Percentiles rank a stretch among this genome's conserved stretches.
These are phyloP conservation scores for Erucastrum elatum DNA, from an alignment of 345 rosid species.

Conservation along the genomic window DNA sequence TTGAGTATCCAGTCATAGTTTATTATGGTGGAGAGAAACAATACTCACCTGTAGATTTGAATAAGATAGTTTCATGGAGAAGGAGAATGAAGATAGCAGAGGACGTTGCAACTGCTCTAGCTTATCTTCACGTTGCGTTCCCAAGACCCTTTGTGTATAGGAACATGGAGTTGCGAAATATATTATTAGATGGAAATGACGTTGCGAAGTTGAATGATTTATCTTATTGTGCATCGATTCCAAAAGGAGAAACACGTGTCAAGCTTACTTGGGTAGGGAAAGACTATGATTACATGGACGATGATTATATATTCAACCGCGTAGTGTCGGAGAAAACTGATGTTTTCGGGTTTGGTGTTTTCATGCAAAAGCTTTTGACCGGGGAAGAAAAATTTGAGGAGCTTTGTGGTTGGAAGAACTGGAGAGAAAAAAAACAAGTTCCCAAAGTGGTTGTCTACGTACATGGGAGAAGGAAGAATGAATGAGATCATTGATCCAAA, in stretches of 20 bases:
- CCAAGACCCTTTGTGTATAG: conserved; percentile 3
- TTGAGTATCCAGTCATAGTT: conserved; percentile 5
- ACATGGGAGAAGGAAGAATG: conserved; percentile 6
- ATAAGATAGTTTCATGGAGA: neutral
- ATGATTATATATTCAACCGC: neutral
- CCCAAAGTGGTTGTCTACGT: conserved; percentile 4
- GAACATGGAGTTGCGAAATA: conserved; percentile 6
- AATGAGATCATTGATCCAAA: conserved; percentile 4
- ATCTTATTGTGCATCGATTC: conserved; percentile 4
- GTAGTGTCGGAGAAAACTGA: conserved; percentile 2
- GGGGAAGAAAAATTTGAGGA: conserved; percentile 6
- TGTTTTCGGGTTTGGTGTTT: conserved; percentile 8
- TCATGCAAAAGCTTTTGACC: conserved; percentile 11
- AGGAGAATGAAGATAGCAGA: conserved; percentile 20
- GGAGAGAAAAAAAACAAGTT: neutral
- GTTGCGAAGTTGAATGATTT: conserved; percentile 1
- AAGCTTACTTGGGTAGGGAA: conserved; percentile 6
- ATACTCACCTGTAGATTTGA: neutral
- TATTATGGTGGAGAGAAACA: conserved; percentile 15
- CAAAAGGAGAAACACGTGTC: conserved; percentile 12
- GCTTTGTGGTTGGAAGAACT: conserved; percentile 6
- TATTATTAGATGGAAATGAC: neutral
- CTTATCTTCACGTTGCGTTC: conserved; percentile 25
- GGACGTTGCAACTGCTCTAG: conserved; percentile 2
- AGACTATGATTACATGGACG: conserved; percentile 18